Percentiles rank a stretch among this genome's conserved stretches.
Conservation (phyloP, 2,329 filamentous ascomycete genomes). For the Penicillium verrucosum region DNA sequence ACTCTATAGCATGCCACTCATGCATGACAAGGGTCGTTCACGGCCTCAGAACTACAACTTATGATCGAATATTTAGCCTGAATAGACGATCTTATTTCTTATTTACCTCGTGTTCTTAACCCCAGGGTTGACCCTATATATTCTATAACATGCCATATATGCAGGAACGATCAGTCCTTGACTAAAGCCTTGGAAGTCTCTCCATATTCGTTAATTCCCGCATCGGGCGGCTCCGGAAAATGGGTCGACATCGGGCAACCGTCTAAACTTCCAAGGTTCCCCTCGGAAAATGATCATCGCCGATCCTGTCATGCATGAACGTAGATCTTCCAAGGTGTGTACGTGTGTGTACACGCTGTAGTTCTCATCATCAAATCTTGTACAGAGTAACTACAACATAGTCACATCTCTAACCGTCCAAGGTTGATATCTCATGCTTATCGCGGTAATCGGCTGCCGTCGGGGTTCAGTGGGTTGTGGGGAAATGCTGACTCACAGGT, state of each 20-base stretch:
- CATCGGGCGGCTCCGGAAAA: constrained; percentile 6
- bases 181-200: background rate
- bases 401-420: background rate
- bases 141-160: background rate
- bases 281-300: constrained; percentile 1
- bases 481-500: constrained; percentile 21
- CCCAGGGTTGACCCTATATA: background rate
- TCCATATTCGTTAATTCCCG: background rate
- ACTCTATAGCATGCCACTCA: no score
- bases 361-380: background rate
- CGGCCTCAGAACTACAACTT: constrained; percentile 1
- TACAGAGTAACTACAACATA: background rate
- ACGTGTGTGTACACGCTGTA: background rate
- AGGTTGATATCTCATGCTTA: background rate
- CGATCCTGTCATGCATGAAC: background rate
- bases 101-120: background rate
- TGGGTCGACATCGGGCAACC: background rate
- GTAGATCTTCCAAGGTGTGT: background rate
- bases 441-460: background rate
- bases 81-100: constrained; percentile 4
- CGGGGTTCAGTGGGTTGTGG: constrained; percentile 4
- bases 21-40: no score
- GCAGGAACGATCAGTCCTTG: background rate
- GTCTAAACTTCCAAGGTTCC: background rate
- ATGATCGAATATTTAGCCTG: constrained; percentile 7